Conservation (phyloP, 805 yeast genomes). For the Barnettozyma siamensis region DNA sequence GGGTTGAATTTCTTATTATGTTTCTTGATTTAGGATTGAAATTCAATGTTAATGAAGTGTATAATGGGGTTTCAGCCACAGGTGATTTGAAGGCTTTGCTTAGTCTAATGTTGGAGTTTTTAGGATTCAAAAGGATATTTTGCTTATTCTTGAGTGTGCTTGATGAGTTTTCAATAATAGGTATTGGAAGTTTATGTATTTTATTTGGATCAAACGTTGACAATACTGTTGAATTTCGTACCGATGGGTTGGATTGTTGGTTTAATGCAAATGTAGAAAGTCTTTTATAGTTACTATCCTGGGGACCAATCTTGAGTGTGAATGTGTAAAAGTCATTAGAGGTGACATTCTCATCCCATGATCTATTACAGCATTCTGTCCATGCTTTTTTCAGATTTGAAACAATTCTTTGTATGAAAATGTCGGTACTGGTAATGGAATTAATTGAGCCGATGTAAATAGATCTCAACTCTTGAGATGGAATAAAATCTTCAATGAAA, state of each 20-base stretch:
- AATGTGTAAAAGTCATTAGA: conserved; percentile 15
- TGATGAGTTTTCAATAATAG: not conserved
- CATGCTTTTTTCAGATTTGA: conserved; percentile 45
- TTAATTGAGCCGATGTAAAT: conserved; percentile 35
- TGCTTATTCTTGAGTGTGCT: conserved; percentile 11
- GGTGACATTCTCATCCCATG: conserved; percentile 29
- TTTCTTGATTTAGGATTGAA: conserved; percentile 13
- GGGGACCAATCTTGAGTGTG: conserved; percentile 25
- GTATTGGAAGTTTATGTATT: conserved; percentile 20
- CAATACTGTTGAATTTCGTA: conserved; percentile 37
- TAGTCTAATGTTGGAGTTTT: conserved; percentile 22
- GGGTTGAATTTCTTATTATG: conserved; percentile 22
- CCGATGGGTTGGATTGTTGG: conserved; percentile 33
- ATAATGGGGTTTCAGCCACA: conserved; percentile 12
- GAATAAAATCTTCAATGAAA: conserved; percentile 77
- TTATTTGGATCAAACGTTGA: conserved; percentile 23
- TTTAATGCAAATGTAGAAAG: conserved; percentile 33
- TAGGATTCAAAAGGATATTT: conserved; percentile 18
- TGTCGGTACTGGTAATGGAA: conserved; percentile 13
- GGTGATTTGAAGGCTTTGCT: conserved; percentile 5
- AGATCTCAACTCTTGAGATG: conserved; percentile 41
- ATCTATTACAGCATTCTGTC: conserved; percentile 31
- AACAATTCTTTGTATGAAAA: conserved; percentile 32
- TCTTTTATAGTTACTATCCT: conserved; percentile 24
- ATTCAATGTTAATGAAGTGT: conserved; percentile 19